Base-by-base conservation (phyloP, 306 rosid species). In the Vicia villosa region DNA sequence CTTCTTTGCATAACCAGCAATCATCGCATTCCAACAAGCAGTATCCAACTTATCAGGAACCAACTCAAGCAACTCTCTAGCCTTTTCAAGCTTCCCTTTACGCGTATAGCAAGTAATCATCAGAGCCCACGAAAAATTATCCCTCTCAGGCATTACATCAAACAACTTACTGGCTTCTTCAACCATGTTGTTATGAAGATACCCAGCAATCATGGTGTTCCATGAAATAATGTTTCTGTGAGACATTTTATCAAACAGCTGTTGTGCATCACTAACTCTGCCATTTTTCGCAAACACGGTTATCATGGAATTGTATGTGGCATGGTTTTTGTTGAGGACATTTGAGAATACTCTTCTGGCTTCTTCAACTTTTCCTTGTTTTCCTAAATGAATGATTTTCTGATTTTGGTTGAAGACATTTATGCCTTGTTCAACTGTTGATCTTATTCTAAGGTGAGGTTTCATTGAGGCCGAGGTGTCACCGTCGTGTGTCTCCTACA, bases 291-390 rank as follows among this genome's bases (percentile, higher is more conserved):
- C 70, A 2, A 73, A 83, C 3, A 84, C 87, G 0, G 95, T 87
- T 65, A 89, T 85, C 92, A 89, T 86, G n/a, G 92, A 87, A 75
- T 92, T 92, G 83, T 84, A 89, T 14, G 96, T 86, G 7, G 88
- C 98, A 8, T 75, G 79, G 73, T 92, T 92, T 77, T 80, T 89
- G 34, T 72, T 76, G 28, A 65, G 47, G 84, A 82, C 79, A 19
- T 65, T 76, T 14, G 84, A 76, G 88, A 89, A 89, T 47, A 89
- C 77, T 17, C 21, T 24, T 62, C 74, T 52, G 72, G 96, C 96
- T 51, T 89, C 96, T 5, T 86, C 91, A 61, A 89, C 73, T 52
- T 81, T 81, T 2, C 98, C 92, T 8, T 70, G 49, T 73, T 87
- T 89, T 4, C 98, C 98, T 69, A 84, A 68, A 52, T 71, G 82